phyloP scores from a whole-genome alignment of 2,329 filamentous ascomycete species.

The Pseudocercospora vitis region DNA sequence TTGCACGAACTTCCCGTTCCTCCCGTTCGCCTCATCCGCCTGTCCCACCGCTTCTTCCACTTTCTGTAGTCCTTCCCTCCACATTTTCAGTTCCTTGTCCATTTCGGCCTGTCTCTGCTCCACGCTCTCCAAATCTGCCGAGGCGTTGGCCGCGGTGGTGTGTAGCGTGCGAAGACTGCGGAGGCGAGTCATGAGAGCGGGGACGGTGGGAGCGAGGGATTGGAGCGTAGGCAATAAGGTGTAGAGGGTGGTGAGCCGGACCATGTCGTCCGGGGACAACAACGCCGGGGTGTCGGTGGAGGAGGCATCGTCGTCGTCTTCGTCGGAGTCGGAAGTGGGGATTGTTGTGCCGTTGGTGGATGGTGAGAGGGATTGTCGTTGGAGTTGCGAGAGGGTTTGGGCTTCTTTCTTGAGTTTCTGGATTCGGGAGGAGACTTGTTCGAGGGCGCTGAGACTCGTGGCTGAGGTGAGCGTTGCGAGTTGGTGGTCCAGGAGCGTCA shows the following conservation, averaged over 20 bases:
- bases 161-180: constrained; percentile 82
- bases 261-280: constrained; percentile 63
- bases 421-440: constrained; percentile 48
- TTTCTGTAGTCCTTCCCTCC: constrained; percentile 76
- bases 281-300: constrained; percentile 11
- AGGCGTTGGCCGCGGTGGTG: constrained; percentile 78
- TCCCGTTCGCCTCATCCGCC: constrained; percentile 67
- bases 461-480: constrained; percentile 69
- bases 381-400: constrained; percentile 64
- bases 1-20: constrained; percentile 82
- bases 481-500: constrained; percentile 78
- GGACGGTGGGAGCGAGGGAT: constrained; percentile 77
- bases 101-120: constrained; percentile 81
- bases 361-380: no score
- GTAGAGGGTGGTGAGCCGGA: constrained; percentile 90
- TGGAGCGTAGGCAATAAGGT: constrained; percentile 86
- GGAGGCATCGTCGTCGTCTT: constrained; percentile 40
- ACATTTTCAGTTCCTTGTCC: constrained; percentile 78
- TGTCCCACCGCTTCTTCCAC: constrained; percentile 73
- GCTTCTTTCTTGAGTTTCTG: constrained; percentile 58
- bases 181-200: constrained; percentile 79
- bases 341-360: constrained; percentile 5
- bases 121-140: constrained; percentile 71
- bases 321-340: constrained; percentile 6
- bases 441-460: constrained; percentile 70